Percentiles rank a stretch among this genome's conserved stretches.
Evolutionary conservation across 176 grass and related monocot genomes (phyloP).

Genomic region (Oryza meyeriana): DNA sequence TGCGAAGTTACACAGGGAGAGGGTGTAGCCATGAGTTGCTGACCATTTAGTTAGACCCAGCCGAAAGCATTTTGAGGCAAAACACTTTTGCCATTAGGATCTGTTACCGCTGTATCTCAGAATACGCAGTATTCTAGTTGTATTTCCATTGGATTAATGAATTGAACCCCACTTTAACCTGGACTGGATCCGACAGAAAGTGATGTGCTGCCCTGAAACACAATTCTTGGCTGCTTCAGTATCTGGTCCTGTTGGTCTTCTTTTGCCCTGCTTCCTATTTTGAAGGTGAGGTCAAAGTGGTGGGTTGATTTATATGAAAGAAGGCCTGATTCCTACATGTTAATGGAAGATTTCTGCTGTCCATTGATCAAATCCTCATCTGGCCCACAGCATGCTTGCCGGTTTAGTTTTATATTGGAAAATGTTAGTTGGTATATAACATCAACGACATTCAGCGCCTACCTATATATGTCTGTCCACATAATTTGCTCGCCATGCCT

Average conservation of each 20-base stretch:
- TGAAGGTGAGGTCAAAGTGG: background rate
- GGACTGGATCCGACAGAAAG: constrained; percentile 3
- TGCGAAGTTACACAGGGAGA: background rate
- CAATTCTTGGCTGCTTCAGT: background rate
- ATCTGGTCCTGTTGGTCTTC: background rate
- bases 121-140: constrained; percentile 1
- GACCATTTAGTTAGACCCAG: background rate
- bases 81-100: constrained; percentile 3
- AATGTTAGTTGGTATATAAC: constrained; percentile 9
- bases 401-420: background rate
- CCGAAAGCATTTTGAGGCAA: constrained; percentile 1
- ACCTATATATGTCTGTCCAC: background rate
- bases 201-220: background rate
- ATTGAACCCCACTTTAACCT: background rate
- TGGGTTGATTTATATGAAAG: background rate
- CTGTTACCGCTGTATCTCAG: background rate
- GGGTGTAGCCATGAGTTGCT: background rate
- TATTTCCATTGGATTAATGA: background rate
- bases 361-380: background rate
- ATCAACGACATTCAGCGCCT: background rate
- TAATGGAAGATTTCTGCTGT: constrained; percentile 1
- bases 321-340: background rate
- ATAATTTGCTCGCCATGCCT: background rate
- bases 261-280: background rate
- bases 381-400: background rate